Base-by-base conservation (phyloP, 257 asterid species). In the Agastache rugosa region DNA sequence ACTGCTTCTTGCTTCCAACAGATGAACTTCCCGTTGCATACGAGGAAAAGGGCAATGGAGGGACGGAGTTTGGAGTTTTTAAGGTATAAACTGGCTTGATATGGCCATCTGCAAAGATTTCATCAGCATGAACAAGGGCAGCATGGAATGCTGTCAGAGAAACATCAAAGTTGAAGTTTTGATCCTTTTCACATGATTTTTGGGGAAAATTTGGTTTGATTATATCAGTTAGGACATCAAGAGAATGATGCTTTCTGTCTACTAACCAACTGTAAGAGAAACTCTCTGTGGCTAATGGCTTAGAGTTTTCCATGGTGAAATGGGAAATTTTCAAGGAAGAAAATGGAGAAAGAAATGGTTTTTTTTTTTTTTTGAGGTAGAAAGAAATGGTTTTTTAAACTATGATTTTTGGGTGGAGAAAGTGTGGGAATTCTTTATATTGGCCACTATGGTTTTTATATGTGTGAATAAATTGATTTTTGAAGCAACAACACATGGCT, bases 191-290 rank as follows among this genome's bases (percentile, higher is more conserved):
- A 3, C 5, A 5, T 7, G 79, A 62, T 42, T 48, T 70, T 29
- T 69, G 78, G 4, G 76, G 48, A 4, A 60, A 19, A 17, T 22
- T 48, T 35, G 75, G 71, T 48, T 67, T 78, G 31, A 65, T 66
- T 53, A 62, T 61, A 42, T 74, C 69, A n/a, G 65, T 37, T 17
- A 81, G 59, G 53, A 47, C 73, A 60, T 80, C 83, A 15, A 67
- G 56, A 35, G 83, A 47, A 47, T 76, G 72, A 8, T 82, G 81
- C 8, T 79, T 75, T 56, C 53, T 72, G 77, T 81, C 81, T 39
- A 74, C 61, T 67, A 89, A 81, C 92, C 96, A 89, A n/a, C 92
- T 89, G 85, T 84, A 83, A 12, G 96, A 89, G 61, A 89, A 89
- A 12, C 96, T 89, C 71, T 89, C 92, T 6, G 91, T 84, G 74